Evolutionary conservation across 2,329 filamentous ascomycete species (phyloP), one percentile per base, ranked within the genome.

Genomic region (Exophiala bonariae): DNA sequence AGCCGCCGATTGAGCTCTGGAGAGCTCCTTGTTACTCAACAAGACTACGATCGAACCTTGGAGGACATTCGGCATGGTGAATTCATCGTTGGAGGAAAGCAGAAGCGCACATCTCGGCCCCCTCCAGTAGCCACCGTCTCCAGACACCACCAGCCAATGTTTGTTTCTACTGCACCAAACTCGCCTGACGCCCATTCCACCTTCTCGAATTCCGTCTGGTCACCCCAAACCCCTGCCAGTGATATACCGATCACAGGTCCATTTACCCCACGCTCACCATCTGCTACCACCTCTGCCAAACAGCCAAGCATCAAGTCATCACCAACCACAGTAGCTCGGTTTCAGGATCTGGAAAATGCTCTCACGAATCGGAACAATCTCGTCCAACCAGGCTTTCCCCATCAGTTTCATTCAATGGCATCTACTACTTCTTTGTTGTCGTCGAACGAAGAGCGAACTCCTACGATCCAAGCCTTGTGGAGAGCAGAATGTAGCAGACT

Each of bases 401-500:
- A 20, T 4, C 14, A 9, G 32, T 47, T 34, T 47, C 30, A 41
- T 31, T 45, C 28, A 16, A 37, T 48, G 52, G 40, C 39, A 9
- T 55, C 52, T 5, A 55, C 23, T 17, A 47, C 41, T n/a, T 56
- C 54, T 18, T 43, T 54, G 3, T 36, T 41, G n/a, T 43, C 50
- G 26, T 41, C 44, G 4, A 47, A 47, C 6, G 53, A 53, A 13
- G 57, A 58, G 23, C 41, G 41, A 7, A 57, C 52, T 44, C 51
- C 51, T 9, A 55, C 56, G 20, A 50, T 61, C 14, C 45, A 52
- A 43, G 58, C 58, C 7, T 40, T 61, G 3, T 59, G 56, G 48
- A 59, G 55, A 37, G 58, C 58, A 6, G 58, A 61, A 40, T 58
- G 53, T 38, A 49, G 45, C 33, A 51, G 52, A 13, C 52, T 61